These are phyloP conservation scores for Gaultheria prostrata DNA, from an alignment of 148 eudicot species.

Conservation along the genomic window DNA sequence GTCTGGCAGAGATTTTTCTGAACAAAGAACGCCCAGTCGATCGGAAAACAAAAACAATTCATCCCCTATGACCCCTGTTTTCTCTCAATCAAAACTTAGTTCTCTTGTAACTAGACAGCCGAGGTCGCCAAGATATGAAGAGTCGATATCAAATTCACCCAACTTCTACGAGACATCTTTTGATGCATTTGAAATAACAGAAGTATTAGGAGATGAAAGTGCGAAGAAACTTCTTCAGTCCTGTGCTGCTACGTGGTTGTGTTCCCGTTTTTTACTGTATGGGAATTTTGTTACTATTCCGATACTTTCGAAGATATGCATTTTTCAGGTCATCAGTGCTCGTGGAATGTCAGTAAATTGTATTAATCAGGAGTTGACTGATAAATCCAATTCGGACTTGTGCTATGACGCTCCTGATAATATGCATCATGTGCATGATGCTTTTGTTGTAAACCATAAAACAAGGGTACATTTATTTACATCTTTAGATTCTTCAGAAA, in stretches of 20 bases:
- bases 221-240: slow-evolving; percentile 61
- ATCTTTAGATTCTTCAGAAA: slow-evolving; percentile 28
- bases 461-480: slow-evolving; percentile 55
- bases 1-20: slow-evolving; percentile 18
- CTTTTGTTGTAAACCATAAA: slow-evolving; percentile 44
- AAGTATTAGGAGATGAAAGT: slow-evolving; percentile 51
- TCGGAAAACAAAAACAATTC: slow-evolving; percentile 46
- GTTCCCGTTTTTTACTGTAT: slow-evolving; percentile 51
- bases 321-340: slow-evolving; percentile 60
- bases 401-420: slow-evolving; percentile 17
- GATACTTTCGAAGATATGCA: slow-evolving; percentile 49
- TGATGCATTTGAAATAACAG: slow-evolving; percentile 46
- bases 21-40: slow-evolving; percentile 21
- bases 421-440: slow-evolving; percentile 31
- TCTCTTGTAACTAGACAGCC: slow-evolving; percentile 46
- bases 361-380: slow-evolving; percentile 18
- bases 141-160: slow-evolving; percentile 31
- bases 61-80: slow-evolving; percentile 71
- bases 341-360: slow-evolving; percentile 30
- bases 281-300: slow-evolving; percentile 78
- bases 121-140: slow-evolving; percentile 33
- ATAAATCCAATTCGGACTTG: slow-evolving; percentile 13
- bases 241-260: slow-evolving; percentile 54
- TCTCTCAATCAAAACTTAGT: slow-evolving; percentile 38
- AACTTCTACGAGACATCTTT: slow-evolving; percentile 17